Conservation (phyloP, 352 stramenopile species). For the Pythium myriotylum region DNA sequence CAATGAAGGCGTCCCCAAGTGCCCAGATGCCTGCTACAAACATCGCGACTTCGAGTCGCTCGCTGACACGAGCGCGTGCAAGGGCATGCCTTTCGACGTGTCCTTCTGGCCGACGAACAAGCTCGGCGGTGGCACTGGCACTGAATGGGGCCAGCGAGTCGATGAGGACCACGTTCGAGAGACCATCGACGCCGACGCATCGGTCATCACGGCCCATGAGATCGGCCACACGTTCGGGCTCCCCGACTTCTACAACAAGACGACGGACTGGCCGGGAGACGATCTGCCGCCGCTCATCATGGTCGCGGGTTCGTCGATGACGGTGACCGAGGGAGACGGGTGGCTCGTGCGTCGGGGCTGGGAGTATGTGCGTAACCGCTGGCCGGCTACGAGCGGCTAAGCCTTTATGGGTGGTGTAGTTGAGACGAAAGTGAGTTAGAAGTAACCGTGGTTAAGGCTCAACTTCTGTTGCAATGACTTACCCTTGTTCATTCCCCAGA, state of each 20-base stretch:
- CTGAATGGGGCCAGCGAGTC: constrained; percentile 38
- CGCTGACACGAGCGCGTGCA: constrained; percentile 41
- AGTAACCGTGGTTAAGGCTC: too few relatives aligned
- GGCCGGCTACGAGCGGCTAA: constrained; percentile 26
- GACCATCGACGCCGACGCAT: constrained; percentile 29
- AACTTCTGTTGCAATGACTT: too few relatives aligned
- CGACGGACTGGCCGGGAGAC: constrained; percentile 11
- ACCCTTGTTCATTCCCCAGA: too few relatives aligned
- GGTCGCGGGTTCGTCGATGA: constrained; percentile 25
- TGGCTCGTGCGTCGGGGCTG: constrained; percentile 29
- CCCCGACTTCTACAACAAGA: constrained; percentile 13
- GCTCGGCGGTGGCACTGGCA: constrained; percentile 32
- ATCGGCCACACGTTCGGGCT: constrained; percentile 39
- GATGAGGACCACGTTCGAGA: constrained; percentile 36
- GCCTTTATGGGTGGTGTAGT: too few relatives aligned
- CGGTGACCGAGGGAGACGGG: constrained; percentile 25
- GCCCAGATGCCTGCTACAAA: constrained; percentile 43
- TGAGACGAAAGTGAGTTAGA: too few relatives aligned
- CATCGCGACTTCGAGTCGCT: constrained; percentile 31
- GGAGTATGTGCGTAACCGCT: constrained; percentile 25
- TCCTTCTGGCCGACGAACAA: constrained; percentile 47
- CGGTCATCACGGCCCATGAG: constrained; percentile 43
- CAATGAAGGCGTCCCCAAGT: constrained; percentile 31
- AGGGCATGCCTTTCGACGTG: constrained; percentile 44
- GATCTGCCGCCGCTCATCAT: constrained; percentile 33